These are phyloP conservation scores for Spathaspora arborariae DNA, from an alignment of 805 yeast species.

Conservation along the genomic window DNA sequence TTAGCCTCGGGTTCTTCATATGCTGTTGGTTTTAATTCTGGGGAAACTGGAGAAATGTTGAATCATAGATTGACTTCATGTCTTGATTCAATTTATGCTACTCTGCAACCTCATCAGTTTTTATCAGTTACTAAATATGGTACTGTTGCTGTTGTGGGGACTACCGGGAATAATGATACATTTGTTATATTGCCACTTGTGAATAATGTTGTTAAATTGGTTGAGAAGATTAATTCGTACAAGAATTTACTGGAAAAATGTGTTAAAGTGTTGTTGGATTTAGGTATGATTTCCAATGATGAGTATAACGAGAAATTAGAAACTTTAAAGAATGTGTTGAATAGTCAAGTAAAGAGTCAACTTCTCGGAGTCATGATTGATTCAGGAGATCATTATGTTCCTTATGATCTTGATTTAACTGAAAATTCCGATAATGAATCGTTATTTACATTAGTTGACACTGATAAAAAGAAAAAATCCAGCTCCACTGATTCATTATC, in stretches of 20 bases:
- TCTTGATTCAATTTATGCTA: conserved; percentile 44
- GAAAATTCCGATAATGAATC: neutral
- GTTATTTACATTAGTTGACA: neutral
- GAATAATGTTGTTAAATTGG: conserved; percentile 12
- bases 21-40: conserved; percentile 44
- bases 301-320: conserved; percentile 13
- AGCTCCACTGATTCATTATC: neutral
- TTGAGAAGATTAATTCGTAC: conserved; percentile 16
- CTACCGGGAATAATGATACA: conserved; percentile 48
- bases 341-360: conserved; percentile 9
- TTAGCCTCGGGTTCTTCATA: conserved; percentile 48
- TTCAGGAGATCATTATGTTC: conserved; percentile 35
- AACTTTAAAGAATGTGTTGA: conserved; percentile 13
- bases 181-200: conserved; percentile 37
- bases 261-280: conserved; percentile 26
- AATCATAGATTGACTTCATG: conserved; percentile 32
- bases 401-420: conserved; percentile 6
- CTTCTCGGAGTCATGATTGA: conserved; percentile 38
- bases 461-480: neutral
- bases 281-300: conserved; percentile 19
- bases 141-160: conserved; percentile 45
- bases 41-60: conserved; percentile 18
- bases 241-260: conserved; percentile 5
- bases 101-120: conserved; percentile 44
- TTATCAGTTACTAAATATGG: conserved; percentile 46